Conservation (phyloP, 2,329 filamentous ascomycete genomes). For the Epichloe gansuensis region DNA sequence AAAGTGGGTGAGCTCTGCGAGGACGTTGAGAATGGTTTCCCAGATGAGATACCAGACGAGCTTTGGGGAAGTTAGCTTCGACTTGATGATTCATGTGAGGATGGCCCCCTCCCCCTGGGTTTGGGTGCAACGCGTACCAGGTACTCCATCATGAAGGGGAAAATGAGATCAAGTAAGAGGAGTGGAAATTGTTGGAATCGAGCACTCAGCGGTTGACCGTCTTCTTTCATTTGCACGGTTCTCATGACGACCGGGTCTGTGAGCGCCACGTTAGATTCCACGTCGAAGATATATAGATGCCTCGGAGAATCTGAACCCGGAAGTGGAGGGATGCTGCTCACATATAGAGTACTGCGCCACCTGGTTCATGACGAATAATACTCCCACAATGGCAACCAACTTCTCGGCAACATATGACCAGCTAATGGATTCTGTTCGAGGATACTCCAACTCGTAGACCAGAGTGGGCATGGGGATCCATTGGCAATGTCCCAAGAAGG, state of each 20-base stretch:
- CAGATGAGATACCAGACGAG: conserved; percentile 74
- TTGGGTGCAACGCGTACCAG: conserved; percentile 26
- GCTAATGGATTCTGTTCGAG: conserved; percentile 53
- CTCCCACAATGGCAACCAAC: conserved; percentile 53
- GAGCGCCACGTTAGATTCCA: conserved; percentile 3
- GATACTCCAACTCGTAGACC: conserved; percentile 71
- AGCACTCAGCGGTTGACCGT: conserved; percentile 45
- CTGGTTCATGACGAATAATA: conserved; percentile 69
- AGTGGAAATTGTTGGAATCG: conserved; percentile 60
- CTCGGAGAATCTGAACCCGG: too few species aligned
- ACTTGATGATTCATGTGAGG: too few species aligned
- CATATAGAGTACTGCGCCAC: conserved; percentile 65
- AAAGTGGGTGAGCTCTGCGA: conserved; percentile 66
- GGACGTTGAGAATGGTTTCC: conserved; percentile 61
- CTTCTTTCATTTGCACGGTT: conserved; percentile 55
- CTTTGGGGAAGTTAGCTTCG: background rate
- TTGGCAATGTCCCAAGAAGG: conserved; percentile 51
- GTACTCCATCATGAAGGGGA: conserved; percentile 71
- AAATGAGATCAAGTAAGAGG: conserved; percentile 63
- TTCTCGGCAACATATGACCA: conserved; percentile 70
- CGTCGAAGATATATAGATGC: background rate
- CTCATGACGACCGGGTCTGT: conserved; percentile 55
- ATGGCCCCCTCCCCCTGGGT: too few species aligned
- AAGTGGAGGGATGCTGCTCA: conserved; percentile 10
- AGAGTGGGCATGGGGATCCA: conserved; percentile 66